These are phyloP conservation scores for Clarireedia hainanense DNA, from an alignment of 2,329 filamentous ascomycete species.

Conservation along the genomic window DNA sequence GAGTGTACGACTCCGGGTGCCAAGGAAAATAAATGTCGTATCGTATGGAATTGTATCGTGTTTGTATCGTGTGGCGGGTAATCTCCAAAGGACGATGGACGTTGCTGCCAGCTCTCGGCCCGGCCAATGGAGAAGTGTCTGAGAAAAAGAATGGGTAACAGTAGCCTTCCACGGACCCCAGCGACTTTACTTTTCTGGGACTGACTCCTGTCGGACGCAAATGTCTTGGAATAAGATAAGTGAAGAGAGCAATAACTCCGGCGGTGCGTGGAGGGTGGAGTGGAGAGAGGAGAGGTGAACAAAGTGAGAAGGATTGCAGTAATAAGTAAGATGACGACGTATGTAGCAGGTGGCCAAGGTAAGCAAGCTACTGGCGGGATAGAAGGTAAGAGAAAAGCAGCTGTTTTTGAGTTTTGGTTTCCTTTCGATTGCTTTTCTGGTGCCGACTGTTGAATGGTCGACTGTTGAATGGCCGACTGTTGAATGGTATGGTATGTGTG, in stretches of 20 bases:
- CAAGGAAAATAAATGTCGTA: background rate
- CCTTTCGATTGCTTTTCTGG: no score
- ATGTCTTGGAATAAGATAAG: background rate
- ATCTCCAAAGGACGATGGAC: background rate
- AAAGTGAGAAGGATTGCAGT: background rate
- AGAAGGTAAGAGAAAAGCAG: no score
- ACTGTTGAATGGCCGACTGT: no score
- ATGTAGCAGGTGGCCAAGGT: no score
- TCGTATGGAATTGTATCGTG: background rate
- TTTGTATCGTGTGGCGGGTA: background rate
- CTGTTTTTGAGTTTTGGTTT: no score
- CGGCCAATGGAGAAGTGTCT: background rate
- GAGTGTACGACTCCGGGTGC: conserved; percentile 2
- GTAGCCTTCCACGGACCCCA: background rate
- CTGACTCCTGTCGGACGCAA: background rate
- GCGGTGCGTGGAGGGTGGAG: background rate
- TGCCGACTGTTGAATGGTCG: no score
- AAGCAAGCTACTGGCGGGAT: no score
- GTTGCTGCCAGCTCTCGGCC: background rate
- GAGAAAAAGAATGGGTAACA: background rate
- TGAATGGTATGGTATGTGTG: no score
- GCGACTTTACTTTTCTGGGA: background rate
- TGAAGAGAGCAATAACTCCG: background rate
- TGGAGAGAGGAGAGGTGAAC: background rate
- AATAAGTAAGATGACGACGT: no score